phyloP scores from a whole-genome alignment of 768 basidiomycete genomes.

The Hypholoma fasciculare region DNA sequence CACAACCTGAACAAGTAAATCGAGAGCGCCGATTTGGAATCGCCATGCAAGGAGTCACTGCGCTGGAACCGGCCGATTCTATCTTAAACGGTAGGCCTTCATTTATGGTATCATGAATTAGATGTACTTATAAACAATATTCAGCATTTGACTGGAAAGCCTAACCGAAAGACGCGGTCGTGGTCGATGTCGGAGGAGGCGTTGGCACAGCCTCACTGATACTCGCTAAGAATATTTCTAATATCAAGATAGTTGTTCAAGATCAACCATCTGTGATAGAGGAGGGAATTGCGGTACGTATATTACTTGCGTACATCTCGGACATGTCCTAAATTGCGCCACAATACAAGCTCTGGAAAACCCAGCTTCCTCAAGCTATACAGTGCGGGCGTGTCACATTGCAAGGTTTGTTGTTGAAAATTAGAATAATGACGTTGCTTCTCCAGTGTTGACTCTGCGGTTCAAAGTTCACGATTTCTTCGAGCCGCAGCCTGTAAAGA shows the following conservation, averaged over 20 bases:
- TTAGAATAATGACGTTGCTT: neutral
- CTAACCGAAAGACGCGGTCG: slow-evolving; percentile 46
- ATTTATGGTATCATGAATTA: no score
- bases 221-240: slow-evolving; percentile 34
- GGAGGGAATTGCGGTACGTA: slow-evolving; percentile 26
- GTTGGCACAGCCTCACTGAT: slow-evolving; percentile 48
- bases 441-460: neutral
- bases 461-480: slow-evolving; percentile 31
- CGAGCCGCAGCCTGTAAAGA: slow-evolving; percentile 38
- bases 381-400: slow-evolving; percentile 25
- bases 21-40: slow-evolving; percentile 27
- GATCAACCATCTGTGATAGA: slow-evolving; percentile 55
- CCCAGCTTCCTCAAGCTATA: slow-evolving; percentile 22
- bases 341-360: slow-evolving; percentile 19
- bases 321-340: neutral
- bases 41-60: slow-evolving; percentile 22
- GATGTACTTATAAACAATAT: neutral
- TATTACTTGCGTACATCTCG: neutral
- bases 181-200: slow-evolving; percentile 74
- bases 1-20: slow-evolving; percentile 21
- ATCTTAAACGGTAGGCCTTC: slow-evolving; percentile 16
- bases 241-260: slow-evolving; percentile 58
- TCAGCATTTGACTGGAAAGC: slow-evolving; percentile 61
- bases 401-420: slow-evolving; percentile 21
- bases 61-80: slow-evolving; percentile 17